phyloP scores from a whole-genome alignment of 2,329 filamentous ascomycete genomes.

The Trichophyton equinum region DNA sequence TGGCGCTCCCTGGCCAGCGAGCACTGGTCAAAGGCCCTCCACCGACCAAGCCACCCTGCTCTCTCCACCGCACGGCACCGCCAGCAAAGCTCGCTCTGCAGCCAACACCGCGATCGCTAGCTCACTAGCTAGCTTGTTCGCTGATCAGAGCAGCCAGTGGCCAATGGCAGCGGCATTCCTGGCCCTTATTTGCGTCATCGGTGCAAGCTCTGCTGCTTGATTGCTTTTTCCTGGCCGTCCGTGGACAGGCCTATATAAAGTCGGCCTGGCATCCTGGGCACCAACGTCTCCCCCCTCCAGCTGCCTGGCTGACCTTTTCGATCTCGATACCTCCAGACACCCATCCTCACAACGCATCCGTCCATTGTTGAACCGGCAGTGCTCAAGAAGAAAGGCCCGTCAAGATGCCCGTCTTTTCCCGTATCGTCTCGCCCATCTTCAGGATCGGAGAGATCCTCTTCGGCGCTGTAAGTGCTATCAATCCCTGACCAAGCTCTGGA shows the following conservation, averaged over 20 bases:
- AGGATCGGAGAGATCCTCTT: conserved; percentile 55
- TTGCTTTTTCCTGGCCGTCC: background rate
- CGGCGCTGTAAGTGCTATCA: conserved; percentile 44
- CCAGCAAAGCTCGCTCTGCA: too few species aligned
- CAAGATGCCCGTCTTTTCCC: conserved; percentile 40
- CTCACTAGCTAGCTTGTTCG: background rate
- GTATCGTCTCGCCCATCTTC: conserved; percentile 45
- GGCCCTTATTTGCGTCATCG: background rate
- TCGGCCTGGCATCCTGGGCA: background rate
- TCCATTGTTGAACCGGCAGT: background rate
- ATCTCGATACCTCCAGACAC: too few species aligned
- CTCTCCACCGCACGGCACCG: too few species aligned
- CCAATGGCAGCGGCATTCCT: background rate
- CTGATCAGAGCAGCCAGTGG: background rate
- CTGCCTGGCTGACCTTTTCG: too few species aligned
- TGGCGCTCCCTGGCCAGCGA: too few species aligned
- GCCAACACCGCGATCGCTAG: background rate
- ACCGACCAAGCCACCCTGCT: too few species aligned
- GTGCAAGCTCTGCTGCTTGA: background rate
- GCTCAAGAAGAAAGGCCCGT: background rate
- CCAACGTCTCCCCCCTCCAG: background rate
- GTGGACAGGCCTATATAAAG: background rate
- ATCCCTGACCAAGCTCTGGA: background rate
- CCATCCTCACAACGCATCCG: background rate
- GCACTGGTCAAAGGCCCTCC: too few species aligned